phyloP scores from a whole-genome alignment of 768 basidiomycete species.

The Rhodotorula diobovata region DNA sequence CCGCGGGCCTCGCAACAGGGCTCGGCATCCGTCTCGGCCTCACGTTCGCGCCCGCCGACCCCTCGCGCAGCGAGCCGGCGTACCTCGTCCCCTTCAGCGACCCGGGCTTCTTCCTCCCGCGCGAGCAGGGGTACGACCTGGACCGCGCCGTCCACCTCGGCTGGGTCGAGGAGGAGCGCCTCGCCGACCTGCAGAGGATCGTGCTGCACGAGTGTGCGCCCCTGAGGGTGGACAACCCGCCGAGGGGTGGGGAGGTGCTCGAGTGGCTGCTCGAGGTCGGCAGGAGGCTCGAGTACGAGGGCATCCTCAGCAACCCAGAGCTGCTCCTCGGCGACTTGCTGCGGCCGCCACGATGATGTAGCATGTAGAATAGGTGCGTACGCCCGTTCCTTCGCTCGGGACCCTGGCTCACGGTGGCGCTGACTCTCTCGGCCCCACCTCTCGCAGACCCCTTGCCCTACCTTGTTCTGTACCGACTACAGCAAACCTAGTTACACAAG shows the following conservation, averaged over 20 bases:
- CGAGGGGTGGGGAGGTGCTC: conserved; percentile 22
- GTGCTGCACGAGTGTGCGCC: conserved; percentile 17
- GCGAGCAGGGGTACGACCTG: conserved; percentile 29
- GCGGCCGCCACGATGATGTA: background rate
- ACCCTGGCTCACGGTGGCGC: too few relatives aligned
- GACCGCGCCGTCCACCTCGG: conserved; percentile 28
- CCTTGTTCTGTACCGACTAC: too few relatives aligned
- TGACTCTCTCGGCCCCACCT: too few relatives aligned
- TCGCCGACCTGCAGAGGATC: conserved; percentile 20
- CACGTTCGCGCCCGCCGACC: background rate
- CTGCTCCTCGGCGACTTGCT: conserved; percentile 24
- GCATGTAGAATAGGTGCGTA: background rate
- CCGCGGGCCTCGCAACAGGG: conserved; percentile 28
- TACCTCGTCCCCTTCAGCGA: conserved; percentile 7
- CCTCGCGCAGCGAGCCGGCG: background rate
- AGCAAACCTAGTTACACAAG: too few relatives aligned
- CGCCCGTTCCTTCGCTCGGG: too few relatives aligned
- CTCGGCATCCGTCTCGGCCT: conserved; percentile 34
- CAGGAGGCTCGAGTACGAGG: conserved; percentile 27
- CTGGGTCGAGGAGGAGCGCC: conserved; percentile 36
- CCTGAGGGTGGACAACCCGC: conserved; percentile 10
- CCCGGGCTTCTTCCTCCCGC: conserved; percentile 29
- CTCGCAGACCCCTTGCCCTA: background rate
- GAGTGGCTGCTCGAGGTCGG: conserved; percentile 32
- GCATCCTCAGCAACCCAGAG: conserved; percentile 27